Base-by-base conservation (phyloP, 768 basidiomycete genomes). In the Coprinopsis sp. region DNA sequence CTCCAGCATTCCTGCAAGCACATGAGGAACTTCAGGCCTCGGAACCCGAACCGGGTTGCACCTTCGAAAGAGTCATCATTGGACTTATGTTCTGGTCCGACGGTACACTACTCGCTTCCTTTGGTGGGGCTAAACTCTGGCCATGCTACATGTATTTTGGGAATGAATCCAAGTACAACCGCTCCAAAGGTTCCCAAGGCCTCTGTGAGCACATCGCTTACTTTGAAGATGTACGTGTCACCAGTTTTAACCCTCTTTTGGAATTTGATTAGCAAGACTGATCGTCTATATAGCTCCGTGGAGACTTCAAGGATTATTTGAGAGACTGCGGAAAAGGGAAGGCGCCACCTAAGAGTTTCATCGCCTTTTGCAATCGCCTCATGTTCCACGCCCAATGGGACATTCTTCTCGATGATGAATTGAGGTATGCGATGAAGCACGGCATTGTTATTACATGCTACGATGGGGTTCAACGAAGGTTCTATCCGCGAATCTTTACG, bases 121-220 rank as follows among this genome's bases (percentile, higher is more conserved):
- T 64, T 33, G 63, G 62, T 3, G 45, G 30, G 23, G 60, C 57
- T 1, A 51, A 54, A 1, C 47, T 64, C 0, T 70, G 66, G 69
- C 68, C 68, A 2, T 22, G 63, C 0, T 69, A 69, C 37, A 46
- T 61, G 1, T 64, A 55, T 31, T 63, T 68, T 34, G 68, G 65
- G 1, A 62, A 62, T 29, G 47, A 56, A 4, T 67, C 68, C 3
- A 72, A 71, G 40, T 68, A 70, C 38, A 47, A 37, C 0, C 56
- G 61, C 0, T 45, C 47, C 0, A 55, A 57, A 13, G 64, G 64
- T 0, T 45, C 49, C 1, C 31, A 47, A 0, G 51, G 56, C 24
- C 45, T 60, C 2, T 57, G 57, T 19, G 62, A 69, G 28, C 65
- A 65, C 30, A 13, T 67, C 6, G 66, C 61, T 4, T 69, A 68